Percentiles rank a stretch among this genome's conserved stretches.
Evolutionary conservation across 768 basidiomycete genomes (phyloP).

Genomic region (Agaricus subrufescens): DNA sequence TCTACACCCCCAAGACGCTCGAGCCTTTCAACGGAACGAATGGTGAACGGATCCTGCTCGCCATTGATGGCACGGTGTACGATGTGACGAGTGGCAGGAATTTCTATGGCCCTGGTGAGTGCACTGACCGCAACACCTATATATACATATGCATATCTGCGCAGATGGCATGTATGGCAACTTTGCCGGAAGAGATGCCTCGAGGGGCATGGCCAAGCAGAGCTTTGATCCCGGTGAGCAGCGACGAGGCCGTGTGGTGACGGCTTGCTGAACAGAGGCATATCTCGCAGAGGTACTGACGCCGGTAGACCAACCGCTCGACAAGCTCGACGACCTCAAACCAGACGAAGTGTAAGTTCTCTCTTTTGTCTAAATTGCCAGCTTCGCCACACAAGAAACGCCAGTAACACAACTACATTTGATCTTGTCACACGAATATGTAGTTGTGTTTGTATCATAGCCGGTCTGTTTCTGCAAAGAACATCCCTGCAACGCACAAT

Average conservation of each 20-base stretch:
- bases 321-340: constrained; percentile 75
- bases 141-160: background rate
- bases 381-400: constrained; percentile 95
- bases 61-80: constrained; percentile 83
- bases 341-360: constrained; percentile 74
- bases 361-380: too few relatives aligned
- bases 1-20: constrained; percentile 77
- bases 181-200: constrained; percentile 96
- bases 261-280: background rate
- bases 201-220: constrained; percentile 96
- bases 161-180: constrained; percentile 95
- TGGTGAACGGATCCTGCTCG: constrained; percentile 73
- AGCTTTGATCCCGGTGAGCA: constrained; percentile 84
- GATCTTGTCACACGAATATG: constrained; percentile 79
- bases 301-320: constrained; percentile 79
- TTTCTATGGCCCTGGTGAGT: constrained; percentile 92
- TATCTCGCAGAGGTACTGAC: constrained; percentile 79
- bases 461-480: constrained; percentile 38
- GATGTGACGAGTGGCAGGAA: constrained; percentile 86
- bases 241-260: background rate
- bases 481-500: constrained; percentile 82
- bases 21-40: constrained; percentile 60
- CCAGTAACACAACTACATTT: constrained; percentile 92
- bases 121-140: background rate
- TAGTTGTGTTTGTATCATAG: constrained; percentile 66